Conservation (phyloP, 164 flowering plant species). For the Sextonia rubra region DNA sequence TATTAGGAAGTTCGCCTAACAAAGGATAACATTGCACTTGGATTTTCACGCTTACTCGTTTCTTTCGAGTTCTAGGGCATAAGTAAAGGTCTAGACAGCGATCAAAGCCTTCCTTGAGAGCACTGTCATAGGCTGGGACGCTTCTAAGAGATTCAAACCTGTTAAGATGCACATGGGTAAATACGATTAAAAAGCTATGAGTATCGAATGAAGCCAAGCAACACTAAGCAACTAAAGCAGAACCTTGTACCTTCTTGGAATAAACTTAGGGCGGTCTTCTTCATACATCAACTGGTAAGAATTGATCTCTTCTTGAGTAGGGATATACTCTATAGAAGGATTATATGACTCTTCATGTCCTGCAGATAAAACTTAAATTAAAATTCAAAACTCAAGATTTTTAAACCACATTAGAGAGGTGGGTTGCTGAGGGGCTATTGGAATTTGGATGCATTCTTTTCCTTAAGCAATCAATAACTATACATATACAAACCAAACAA, state of each 20-base stretch:
- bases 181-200: neutral
- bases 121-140: constrained; percentile 82
- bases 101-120: constrained; percentile 68
- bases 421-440: no score
- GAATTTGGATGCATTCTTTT: no score
- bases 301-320: constrained; percentile 87
- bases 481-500: no score
- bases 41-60: constrained; percentile 60
- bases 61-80: constrained; percentile 83
- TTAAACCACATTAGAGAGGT: neutral
- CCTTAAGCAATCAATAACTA: no score
- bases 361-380: constrained; percentile 19
- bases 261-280: constrained; percentile 93
- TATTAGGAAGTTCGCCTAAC: neutral
- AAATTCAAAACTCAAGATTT: neutral
- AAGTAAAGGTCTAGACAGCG: constrained; percentile 92
- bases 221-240: neutral
- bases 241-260: constrained; percentile 64
- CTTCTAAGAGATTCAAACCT: constrained; percentile 72
- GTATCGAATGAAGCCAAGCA: neutral
- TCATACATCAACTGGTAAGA: constrained; percentile 82
- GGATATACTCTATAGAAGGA: constrained; percentile 90
- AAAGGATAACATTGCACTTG: neutral
- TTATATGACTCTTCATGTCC: constrained; percentile 95
- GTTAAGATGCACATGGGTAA: constrained; percentile 7